Evolutionary conservation across 2,329 filamentous ascomycete genomes (phyloP).

Genomic region (Orbilia brochopaga): DNA sequence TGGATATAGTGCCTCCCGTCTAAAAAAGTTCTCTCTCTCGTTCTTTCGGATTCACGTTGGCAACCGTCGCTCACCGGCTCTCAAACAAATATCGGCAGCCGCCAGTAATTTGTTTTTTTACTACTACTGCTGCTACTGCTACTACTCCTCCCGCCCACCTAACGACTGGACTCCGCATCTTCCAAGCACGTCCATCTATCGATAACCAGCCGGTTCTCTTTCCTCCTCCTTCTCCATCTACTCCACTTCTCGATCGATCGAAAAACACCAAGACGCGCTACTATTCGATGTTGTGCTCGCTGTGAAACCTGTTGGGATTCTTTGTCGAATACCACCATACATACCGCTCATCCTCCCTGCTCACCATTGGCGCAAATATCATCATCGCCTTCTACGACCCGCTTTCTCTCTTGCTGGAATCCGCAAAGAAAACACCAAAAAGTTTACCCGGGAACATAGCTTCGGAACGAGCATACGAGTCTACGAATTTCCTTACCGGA

Average conservation of each 20-base stretch:
- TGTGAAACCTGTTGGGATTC: conserved; percentile 24
- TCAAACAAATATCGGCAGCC: conserved; percentile 5
- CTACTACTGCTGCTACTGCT: neutral
- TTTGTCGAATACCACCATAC: conserved; percentile 30
- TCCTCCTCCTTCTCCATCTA: neutral
- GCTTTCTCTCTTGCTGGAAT: conserved; percentile 28
- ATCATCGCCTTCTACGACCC: conserved; percentile 9
- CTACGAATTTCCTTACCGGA: conserved; percentile 7
- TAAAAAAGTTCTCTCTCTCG: too few relatives aligned
- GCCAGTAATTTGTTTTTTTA: neutral
- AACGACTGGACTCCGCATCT: neutral
- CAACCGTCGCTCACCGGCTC: conserved; percentile 8
- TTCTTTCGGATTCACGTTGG: conserved; percentile 11
- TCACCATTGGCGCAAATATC: conserved; percentile 12
- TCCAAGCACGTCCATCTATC: conserved; percentile 7
- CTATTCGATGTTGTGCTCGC: conserved; percentile 41
- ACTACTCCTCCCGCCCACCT: too few relatives aligned
- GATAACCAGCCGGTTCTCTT: neutral
- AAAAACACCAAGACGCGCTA: too few relatives aligned
- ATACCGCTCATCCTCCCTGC: conserved; percentile 20
- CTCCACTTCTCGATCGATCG: too few relatives aligned
- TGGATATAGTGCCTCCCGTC: conserved; percentile 15
- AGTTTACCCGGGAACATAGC: conserved; percentile 23
- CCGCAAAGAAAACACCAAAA: conserved; percentile 15
- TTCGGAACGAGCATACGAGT: conserved; percentile 45